A percentile compares a stretch with the other conserved stretches of the same genome.
Evolutionary conservation across 345 rosid species (phyloP).

Genomic region (Triadica sebifera): DNA sequence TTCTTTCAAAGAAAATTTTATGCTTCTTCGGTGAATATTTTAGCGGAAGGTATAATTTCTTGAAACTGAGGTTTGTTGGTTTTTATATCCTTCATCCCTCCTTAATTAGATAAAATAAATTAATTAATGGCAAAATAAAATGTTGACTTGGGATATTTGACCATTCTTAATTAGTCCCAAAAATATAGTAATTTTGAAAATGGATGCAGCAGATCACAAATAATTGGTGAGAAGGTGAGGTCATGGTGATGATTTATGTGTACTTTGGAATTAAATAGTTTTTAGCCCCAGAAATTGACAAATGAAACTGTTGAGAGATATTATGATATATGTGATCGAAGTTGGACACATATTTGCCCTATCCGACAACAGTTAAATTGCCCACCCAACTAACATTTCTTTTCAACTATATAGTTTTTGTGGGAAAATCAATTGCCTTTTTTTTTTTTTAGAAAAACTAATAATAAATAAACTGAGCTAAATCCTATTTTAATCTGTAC

Average conservation of each 20-base stretch:
- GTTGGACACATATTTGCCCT: not conserved
- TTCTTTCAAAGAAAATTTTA: too few relatives aligned
- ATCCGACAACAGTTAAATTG: slow-evolving; percentile 7
- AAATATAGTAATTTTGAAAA: too few relatives aligned
- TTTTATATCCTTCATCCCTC: too few relatives aligned
- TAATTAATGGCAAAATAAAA: too few relatives aligned
- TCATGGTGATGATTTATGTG: not conserved
- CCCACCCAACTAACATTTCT: not conserved
- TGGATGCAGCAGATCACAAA: not conserved
- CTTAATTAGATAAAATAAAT: too few relatives aligned
- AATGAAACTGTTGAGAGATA: not conserved
- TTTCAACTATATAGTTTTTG: not conserved
- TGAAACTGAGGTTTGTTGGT: too few relatives aligned
- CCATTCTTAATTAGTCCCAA: not conserved
- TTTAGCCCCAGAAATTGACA: not conserved
- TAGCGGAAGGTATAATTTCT: too few relatives aligned
- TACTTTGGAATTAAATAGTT: not conserved
- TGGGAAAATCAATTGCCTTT: not conserved
- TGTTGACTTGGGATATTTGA: not conserved
- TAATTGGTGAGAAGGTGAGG: not conserved
- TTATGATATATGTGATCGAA: slow-evolving; percentile 1
- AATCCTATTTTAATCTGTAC: not conserved
- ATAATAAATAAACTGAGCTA: not conserved
- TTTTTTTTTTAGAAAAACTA: too few relatives aligned
- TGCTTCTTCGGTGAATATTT: too few relatives aligned